A percentile compares a stretch with the other conserved stretches of the same genome.
phyloP scores from a whole-genome alignment of 257 asterid species.

The Prunella vulgaris region DNA sequence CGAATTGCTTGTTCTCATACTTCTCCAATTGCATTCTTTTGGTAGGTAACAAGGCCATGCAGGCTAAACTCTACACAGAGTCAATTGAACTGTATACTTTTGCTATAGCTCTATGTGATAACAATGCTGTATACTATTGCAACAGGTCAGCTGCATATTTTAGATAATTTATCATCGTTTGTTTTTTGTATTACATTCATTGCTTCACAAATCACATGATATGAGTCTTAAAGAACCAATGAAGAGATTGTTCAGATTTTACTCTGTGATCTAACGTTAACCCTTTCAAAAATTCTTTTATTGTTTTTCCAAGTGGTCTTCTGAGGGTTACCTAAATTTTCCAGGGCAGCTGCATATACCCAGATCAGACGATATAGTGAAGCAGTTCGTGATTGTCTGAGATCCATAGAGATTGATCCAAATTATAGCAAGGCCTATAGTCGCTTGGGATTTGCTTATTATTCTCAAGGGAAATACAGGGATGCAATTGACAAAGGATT shows the following conservation, averaged over 20 bases:
- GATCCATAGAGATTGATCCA: conserved; percentile 67
- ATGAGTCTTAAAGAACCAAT: neutral
- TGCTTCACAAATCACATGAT: neutral
- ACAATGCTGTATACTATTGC: conserved; percentile 81
- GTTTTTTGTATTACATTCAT: neutral
- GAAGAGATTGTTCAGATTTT: neutral
- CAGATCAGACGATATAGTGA: conserved; percentile 48
- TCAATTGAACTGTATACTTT: conserved; percentile 74
- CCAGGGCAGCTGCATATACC: conserved; percentile 92
- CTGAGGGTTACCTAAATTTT: conserved; percentile 20
- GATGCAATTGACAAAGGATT: conserved; percentile 85
- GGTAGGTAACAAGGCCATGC: conserved; percentile 77
- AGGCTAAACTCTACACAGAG: conserved; percentile 51
- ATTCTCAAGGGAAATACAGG: conserved; percentile 75
- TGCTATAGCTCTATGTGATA: conserved; percentile 63
- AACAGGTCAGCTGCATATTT: conserved; percentile 51
- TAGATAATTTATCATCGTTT: neutral
- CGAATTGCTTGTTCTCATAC: conserved; percentile 6
- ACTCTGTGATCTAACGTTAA: neutral
- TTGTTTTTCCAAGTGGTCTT: neutral
- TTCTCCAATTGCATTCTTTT: conserved; percentile 9
- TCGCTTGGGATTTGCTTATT: conserved; percentile 82
- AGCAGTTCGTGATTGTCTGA: conserved; percentile 67
- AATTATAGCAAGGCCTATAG: conserved; percentile 85
- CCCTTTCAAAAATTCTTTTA: neutral